phyloP scores from a whole-genome alignment of 352 stramenopile genomes.

The Phytophthora pluvialis region DNA sequence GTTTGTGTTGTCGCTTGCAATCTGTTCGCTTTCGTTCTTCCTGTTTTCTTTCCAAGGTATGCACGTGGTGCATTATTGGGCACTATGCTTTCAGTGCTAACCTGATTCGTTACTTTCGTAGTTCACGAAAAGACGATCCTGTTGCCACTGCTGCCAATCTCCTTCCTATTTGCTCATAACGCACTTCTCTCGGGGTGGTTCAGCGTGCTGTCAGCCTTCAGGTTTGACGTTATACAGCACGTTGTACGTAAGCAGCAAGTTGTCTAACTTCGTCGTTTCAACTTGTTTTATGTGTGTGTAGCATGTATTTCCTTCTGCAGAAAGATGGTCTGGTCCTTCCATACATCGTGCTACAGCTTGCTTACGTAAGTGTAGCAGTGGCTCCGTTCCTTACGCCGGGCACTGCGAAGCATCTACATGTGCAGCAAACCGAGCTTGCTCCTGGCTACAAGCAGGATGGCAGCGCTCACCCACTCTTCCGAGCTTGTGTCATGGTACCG shows the following conservation, averaged over 20 bases:
- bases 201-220: constrained; percentile 83
- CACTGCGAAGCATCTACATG: constrained; percentile 40
- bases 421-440: constrained; percentile 17
- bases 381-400: constrained; percentile 41
- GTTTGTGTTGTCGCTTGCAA: constrained; percentile 85
- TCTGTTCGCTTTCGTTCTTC: constrained; percentile 94
- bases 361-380: constrained; percentile 59
- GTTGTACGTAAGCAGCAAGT: background rate
- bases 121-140: constrained; percentile 98
- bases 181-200: constrained; percentile 78
- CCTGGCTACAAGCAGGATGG: constrained; percentile 55
- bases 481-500: constrained; percentile 61
- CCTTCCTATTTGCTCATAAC: constrained; percentile 79
- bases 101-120: constrained; percentile 25
- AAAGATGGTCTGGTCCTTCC: constrained; percentile 81
- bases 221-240: constrained; percentile 40
- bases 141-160: constrained; percentile 91
- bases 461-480: constrained; percentile 37
- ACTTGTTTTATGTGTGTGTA: constrained; percentile 25
- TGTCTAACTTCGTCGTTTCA: background rate
- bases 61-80: background rate
- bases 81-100: constrained; percentile 5
- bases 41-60: constrained; percentile 96
- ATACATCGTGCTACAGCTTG: constrained; percentile 68
- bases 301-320: constrained; percentile 87